A percentile compares a stretch with the other conserved stretches of the same genome.
These are phyloP conservation scores for Melocanna baccifera DNA, from an alignment of 176 grass and related monocot genomes.

Conservation along the genomic window DNA sequence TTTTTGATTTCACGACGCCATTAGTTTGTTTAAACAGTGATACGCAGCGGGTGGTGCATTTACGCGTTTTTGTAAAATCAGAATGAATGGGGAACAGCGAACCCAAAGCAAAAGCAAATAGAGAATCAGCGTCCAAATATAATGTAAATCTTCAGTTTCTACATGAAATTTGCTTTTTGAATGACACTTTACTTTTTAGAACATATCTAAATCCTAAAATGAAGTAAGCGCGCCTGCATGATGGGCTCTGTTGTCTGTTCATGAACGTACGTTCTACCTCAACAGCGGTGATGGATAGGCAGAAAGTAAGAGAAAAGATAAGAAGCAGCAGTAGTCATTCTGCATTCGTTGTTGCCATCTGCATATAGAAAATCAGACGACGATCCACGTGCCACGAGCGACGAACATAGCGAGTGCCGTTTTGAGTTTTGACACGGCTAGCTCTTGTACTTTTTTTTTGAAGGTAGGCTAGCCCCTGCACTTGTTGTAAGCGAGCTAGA, in stretches of 20 bases:
- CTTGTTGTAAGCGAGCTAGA: background rate
- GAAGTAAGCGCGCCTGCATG: background rate
- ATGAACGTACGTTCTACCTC: background rate
- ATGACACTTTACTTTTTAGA: background rate
- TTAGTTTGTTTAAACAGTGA: background rate
- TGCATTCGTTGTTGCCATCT: background rate
- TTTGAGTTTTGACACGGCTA: background rate
- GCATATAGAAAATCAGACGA: background rate
- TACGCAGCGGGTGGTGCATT: background rate
- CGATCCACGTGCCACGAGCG: background rate
- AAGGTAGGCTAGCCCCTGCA: no score
- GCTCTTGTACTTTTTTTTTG: background rate
- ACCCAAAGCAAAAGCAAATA: background rate
- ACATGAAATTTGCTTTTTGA: background rate
- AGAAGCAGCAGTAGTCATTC: background rate
- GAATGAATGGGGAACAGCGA: background rate
- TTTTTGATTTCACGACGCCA: background rate
- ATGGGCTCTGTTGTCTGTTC: background rate
- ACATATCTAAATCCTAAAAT: background rate
- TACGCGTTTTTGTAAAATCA: no score
- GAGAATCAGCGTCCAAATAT: background rate
- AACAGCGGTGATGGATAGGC: no score
- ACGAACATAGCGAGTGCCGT: background rate
- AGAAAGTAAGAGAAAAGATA: background rate
- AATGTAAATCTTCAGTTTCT: background rate